Base-by-base conservation (phyloP, 75 land plant species). In the Pinus albicaulis region DNA sequence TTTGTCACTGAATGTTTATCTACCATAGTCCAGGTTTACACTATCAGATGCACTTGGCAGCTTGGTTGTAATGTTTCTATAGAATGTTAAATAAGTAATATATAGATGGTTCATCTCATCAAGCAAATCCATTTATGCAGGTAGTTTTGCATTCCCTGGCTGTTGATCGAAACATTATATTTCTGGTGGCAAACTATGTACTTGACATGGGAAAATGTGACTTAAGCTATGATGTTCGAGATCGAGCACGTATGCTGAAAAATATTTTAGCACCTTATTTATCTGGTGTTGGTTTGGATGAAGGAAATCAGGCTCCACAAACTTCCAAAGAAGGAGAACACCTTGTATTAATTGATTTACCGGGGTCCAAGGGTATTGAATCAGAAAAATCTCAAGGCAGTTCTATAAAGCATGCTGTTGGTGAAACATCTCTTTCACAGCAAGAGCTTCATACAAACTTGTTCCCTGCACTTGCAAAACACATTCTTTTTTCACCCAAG, bases 151-250 rank as follows among this genome's bases (percentile, higher is more conserved):
- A 58, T 23, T 66, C 38, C 63, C 48, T 36, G 17, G 38, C 66
- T 23, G 12, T 73, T 38, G 19, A 15, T 66, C 72, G 17, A 38
- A 63, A 19, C 22, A 55, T 4, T 6, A 72, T 22, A 72, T 55
- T 13, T 3, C 26, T 71, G 63, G 78, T 86, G 57, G 71, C 88
- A 16, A 76, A 66, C 48, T 88, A 92, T 78, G 56, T 89, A 34
- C 84, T 97, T 76, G 86, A 92, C 66, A 80, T 97, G 60, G 99
- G 89, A 36, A 84, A 81, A 72, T 82, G 71, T 82, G 99, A 97
- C 76, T 26, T 82, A 59, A 89, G 79, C 75, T 95, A 92, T 84
- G 99, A 97, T 83, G 77, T 97, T 41, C 99, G 98, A 83, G 99
- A 94, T 69, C 92, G 99, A 65, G 98, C 99, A 48, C 92, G 91